Base-by-base conservation (phyloP, 2,329 filamentous ascomycete species). In the Fusarium goolgardi region DNA sequence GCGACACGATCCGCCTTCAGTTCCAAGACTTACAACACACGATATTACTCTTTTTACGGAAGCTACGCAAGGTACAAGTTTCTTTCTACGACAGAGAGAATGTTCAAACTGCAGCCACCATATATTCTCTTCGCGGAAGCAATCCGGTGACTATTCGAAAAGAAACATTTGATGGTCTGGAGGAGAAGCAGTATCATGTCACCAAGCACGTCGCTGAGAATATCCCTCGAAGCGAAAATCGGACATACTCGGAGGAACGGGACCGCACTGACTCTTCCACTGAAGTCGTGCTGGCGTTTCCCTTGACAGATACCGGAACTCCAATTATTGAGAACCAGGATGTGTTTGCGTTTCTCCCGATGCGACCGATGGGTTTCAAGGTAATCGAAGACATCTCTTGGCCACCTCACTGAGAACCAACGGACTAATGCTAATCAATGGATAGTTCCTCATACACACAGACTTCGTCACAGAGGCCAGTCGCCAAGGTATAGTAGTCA, bases 391-490 rank as follows among this genome's bases (percentile, higher is more conserved):
- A 9, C 3, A 11, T 9, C 31, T 7, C 12, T 20, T 3, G 4
- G 16, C 6, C 3, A 16, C 3, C 3, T 13, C n/a, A 3, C 1
- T 7, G 2, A 4, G 2, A 9, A 4, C 16, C 3, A 8, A 5
- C 16, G 12, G 1, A n/a, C 61, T 56, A 15, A 50, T 15, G 16
- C 3, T 2, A 5, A n/a, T 6, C 15, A 4, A 5, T 18, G 3
- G 9, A 16, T 11, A 81, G 74, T 85, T 86, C 43, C 68, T 85
- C 2, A 81, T 86, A 13, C 83, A 86, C 11, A 76, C 81, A 9
- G 83, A 86, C 62, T 86, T 85, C 55, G 81, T 82, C 39, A 84
- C 80, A 0, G 70, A 79, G 18, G 82, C 81, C 5, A 83, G 75
- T 62, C 75, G 84, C 1, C 75, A 85, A 63, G 80, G 81, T 46